These are phyloP conservation scores for Rhizopogon roseolus DNA, from an alignment of 768 basidiomycete species.

Conservation along the genomic window DNA sequence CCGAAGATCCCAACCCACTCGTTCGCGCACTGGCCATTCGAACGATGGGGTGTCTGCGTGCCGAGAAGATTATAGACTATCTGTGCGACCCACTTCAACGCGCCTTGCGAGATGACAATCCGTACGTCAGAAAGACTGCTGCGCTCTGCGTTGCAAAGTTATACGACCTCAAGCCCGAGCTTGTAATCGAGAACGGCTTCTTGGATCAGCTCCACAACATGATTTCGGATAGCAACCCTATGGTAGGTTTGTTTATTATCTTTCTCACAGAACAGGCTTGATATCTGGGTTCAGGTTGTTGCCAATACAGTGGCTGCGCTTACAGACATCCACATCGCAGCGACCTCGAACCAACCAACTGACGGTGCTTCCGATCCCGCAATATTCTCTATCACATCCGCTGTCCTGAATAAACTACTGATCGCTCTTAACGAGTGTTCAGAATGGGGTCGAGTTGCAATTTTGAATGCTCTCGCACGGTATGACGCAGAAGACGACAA, in stretches of 20 bases:
- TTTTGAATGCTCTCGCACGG: conserved; percentile 80
- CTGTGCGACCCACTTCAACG: conserved; percentile 93
- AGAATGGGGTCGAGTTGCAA: conserved; percentile 97
- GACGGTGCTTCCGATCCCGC: conserved; percentile 55
- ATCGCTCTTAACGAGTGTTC: conserved; percentile 97
- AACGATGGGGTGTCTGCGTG: conserved; percentile 95
- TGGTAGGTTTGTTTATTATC: conserved; percentile 50
- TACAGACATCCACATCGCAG: conserved; percentile 83
- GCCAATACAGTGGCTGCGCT: conserved; percentile 94
- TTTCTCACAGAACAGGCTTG: not conserved
- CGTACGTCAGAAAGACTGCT: conserved; percentile 97
- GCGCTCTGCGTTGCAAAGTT: conserved; percentile 96
- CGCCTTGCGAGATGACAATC: conserved; percentile 91
- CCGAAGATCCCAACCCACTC: conserved; percentile 94
- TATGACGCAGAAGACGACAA: conserved; percentile 84
- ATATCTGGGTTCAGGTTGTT: conserved; percentile 65
- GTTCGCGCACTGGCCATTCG: conserved; percentile 94
- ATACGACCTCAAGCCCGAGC: conserved; percentile 93
- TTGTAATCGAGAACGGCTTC: conserved; percentile 94
- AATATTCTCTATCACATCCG: conserved; percentile 77
- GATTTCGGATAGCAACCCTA: conserved; percentile 94
- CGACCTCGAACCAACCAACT: conserved; percentile 46
- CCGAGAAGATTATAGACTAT: conserved; percentile 99
- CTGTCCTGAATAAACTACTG: conserved; percentile 82
- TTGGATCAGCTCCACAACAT: conserved; percentile 85